Conservation (phyloP, 2,329 filamentous ascomycete species). For the Neoascochyta sp. region DNA sequence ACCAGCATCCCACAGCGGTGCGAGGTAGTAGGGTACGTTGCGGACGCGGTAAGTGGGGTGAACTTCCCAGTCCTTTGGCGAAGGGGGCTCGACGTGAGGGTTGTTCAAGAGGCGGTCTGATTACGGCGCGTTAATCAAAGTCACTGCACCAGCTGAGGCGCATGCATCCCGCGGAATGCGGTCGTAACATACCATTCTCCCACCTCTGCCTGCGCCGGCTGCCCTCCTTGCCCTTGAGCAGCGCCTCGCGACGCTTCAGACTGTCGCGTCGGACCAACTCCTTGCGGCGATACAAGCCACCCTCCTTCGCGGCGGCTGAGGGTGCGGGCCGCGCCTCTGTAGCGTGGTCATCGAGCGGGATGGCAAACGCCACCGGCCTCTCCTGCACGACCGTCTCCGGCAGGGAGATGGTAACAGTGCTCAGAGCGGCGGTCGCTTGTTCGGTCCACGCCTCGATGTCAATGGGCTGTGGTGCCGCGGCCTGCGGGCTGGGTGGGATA, state of each 20-base stretch:
- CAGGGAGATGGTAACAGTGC: slow-evolving; percentile 39
- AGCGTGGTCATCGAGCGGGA: slow-evolving; percentile 65
- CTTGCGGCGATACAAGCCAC: slow-evolving; percentile 51
- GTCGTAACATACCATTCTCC: slow-evolving; percentile 72
- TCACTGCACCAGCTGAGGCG: too few species aligned
- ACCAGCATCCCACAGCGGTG: slow-evolving; percentile 73
- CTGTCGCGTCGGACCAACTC: slow-evolving; percentile 59
- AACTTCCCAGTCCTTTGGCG: slow-evolving; percentile 77
- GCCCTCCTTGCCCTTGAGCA: slow-evolving; percentile 88
- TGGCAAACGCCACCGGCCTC: slow-evolving; percentile 63
- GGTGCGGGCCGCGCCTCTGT: slow-evolving; percentile 27
- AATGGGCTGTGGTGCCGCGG: slow-evolving; percentile 28
- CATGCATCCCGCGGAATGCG: slow-evolving; percentile 1
- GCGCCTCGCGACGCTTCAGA: slow-evolving; percentile 64
- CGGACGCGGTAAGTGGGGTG: slow-evolving; percentile 76
- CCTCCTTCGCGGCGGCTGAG: slow-evolving; percentile 38
- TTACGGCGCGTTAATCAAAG: too few species aligned
- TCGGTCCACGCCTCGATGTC: slow-evolving; percentile 50
- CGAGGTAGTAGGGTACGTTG: slow-evolving; percentile 82
- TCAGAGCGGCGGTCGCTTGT: slow-evolving; percentile 44
- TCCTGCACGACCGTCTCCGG: slow-evolving; percentile 42
- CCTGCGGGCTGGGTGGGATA: slow-evolving; percentile 19
- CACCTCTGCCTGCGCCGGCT: slow-evolving; percentile 80
- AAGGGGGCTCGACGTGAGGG: slow-evolving; percentile 78
- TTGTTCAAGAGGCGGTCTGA: slow-evolving; percentile 81